Percentiles rank a stretch among this genome's conserved stretches.
Conservation (phyloP, 345 rosid species). For the Eucalyptus pumila region DNA sequence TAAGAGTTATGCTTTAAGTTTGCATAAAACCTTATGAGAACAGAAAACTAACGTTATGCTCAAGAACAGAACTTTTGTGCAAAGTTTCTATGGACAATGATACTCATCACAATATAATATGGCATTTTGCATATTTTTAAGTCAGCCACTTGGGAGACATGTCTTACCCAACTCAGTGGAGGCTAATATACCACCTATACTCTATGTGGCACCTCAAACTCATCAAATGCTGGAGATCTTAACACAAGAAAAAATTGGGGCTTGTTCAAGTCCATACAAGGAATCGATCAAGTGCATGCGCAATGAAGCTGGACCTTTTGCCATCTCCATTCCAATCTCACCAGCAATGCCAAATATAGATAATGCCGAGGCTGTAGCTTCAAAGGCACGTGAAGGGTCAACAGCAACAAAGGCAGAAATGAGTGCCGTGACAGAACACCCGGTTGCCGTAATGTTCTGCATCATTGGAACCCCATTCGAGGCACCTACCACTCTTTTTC, state of each 20-base stretch:
- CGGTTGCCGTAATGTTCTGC: slow-evolving; percentile 86
- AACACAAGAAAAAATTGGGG: slow-evolving; percentile 20
- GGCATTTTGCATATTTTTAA: not conserved
- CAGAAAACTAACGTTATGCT: not conserved
- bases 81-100: not conserved
- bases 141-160: not conserved
- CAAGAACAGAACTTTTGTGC: not conserved
- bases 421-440: slow-evolving; percentile 69
- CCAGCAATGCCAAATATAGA: slow-evolving; percentile 75
- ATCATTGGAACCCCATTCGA: slow-evolving; percentile 75
- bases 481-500: slow-evolving; percentile 42
- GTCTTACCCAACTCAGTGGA: not conserved
- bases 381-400: slow-evolving; percentile 40
- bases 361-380: slow-evolving; percentile 78
- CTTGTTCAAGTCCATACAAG: slow-evolving; percentile 52
- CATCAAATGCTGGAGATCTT: slow-evolving; percentile 7
- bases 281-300: slow-evolving; percentile 76
- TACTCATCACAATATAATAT: not conserved
- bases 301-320: slow-evolving; percentile 83
- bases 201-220: not conserved
- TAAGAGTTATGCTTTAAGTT: not conserved
- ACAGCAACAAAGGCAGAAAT: slow-evolving; percentile 73
- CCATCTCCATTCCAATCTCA: slow-evolving; percentile 62
- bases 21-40: not conserved
- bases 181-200: not conserved